Conservation (phyloP, 2,329 filamentous ascomycete species). For the Trichoderma gracile region DNA sequence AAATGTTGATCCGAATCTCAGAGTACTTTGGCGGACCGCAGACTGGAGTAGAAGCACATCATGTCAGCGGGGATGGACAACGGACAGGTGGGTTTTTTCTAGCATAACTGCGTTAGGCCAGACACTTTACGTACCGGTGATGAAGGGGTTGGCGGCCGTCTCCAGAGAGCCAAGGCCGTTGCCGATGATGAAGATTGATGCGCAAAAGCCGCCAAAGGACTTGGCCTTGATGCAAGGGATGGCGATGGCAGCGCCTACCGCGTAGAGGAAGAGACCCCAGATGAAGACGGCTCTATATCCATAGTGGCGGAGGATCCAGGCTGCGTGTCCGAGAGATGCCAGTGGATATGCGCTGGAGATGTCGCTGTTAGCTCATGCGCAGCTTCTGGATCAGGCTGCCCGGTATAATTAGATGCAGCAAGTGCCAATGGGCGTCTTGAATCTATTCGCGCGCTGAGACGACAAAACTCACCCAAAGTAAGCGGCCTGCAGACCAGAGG, state of each 20-base stretch:
- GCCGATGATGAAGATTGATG: conserved; percentile 71
- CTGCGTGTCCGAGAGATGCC: conserved; percentile 65
- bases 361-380: conserved; percentile 22
- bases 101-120: not conserved
- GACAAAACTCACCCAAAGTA: conserved; percentile 54
- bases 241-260: conserved; percentile 58
- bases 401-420: not conserved
- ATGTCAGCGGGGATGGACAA: not conserved
- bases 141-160: conserved; percentile 75
- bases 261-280: conserved; percentile 66
- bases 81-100: not conserved
- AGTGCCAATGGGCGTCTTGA: too few relatives aligned
- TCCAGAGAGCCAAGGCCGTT: conserved; percentile 73
- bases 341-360: conserved; percentile 61
- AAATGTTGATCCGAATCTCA: conserved; percentile 73
- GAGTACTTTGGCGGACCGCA: conserved; percentile 67
- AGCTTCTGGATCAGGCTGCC: not conserved
- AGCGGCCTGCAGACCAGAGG: conserved; percentile 51
- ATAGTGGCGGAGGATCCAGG: conserved; percentile 63
- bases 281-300: conserved; percentile 71
- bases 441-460: conserved; percentile 37
- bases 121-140: conserved; percentile 51
- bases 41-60: conserved; percentile 31
- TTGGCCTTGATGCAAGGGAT: conserved; percentile 59
- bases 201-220: conserved; percentile 74